Evolutionary conservation across 257 asterid genomes (phyloP), one percentile per base, ranked within the genome.

Genomic region (Coffea eugenioides): DNA sequence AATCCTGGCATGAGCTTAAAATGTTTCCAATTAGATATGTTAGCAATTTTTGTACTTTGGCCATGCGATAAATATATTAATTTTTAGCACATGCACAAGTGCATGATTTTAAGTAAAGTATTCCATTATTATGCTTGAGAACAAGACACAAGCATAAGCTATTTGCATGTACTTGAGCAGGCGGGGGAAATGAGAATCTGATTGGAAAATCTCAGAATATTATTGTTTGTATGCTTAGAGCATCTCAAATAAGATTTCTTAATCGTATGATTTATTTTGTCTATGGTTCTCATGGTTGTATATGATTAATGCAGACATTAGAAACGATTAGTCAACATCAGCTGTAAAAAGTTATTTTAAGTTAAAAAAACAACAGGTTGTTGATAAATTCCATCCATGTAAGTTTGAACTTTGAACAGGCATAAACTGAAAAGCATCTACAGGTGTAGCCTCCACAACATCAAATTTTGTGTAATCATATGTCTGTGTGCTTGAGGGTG

Each of bases 61-160:
- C 27, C 77, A 69, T 68, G 74, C 52, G 34, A 11, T 64, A 20
- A 5, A 15, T 9, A 34, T 41, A 7, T 64, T n/a, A 27, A n/a
- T 71, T 71, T 71, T 71, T 56, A 72, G 48, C 78, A 79, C 82
- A 80, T 80, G 83, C 79, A 80, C 23, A 39, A n/a, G 69, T 70
- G 46, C 21, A 46, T 79, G 43, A 62, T 71, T 69, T 41, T 46
- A 41, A 21, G 21, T 69, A 69, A 54, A 78, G 34, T 79, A 71
- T 57, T 71, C 23, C 1, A 20, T 27, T 81, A 57, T 69, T 72
- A 36, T 79, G 51, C 68, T 39, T 75, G 41, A 56, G 25, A 64
- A 57, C 78, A 57, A 39, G 69, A 75, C 78, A 59, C 64, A 71
- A 71, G n/a, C 71, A 62, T 61, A 25, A 75, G 27, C 27, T 61